Base-by-base conservation (phyloP, 257 asterid genomes). In the Phtheirospermum japonicum region DNA sequence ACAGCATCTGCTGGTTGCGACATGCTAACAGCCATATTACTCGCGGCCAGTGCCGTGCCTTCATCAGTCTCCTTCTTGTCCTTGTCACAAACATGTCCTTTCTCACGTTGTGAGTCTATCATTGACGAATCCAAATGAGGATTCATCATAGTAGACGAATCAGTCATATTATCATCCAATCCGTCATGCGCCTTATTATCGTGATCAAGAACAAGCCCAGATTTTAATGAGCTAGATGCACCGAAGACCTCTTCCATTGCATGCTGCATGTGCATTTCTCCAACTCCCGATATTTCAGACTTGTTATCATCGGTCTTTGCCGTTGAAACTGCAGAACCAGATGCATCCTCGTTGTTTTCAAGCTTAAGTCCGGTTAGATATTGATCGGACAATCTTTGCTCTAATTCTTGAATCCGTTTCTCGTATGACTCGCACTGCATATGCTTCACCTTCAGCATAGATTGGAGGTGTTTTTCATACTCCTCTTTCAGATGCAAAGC, bases 391-490 rank as follows among this genome's bases (percentile, higher is more conserved):
- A 93, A 77, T 67, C 92, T 84, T 66, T 82, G 95, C 82, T 89
- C 99, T 71, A 93, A 77, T 71, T 89, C 99, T 55, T 82, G 83
- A 68, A 93, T 93, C 66, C 99, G 87, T 73, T 85, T 89, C 76
- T 89, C 97, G 62, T 87, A 93, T 33, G 95, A 87, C 40, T 87
- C 90, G 69, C 96, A 85, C 64, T 89, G 99, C 79, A 69, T 69
- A 71, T 89, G 88, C 80, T 87, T 93, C 61, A 26, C 61, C 76
- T 84, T 87, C 34, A 93, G 82, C 92, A 83, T 75, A 40, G 84
- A 72, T 3, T 83, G 82, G 57, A 93, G 93, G 77, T 85, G 94
- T 51, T 87, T 87, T 63, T 65, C 88, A 66, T 86, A 83, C 82
- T 92, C 95, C 17, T 85, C 91, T 76, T 85, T 89, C 76, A 73